Percentiles rank a stretch among this genome's conserved stretches.
These are phyloP conservation scores for Epichloe bromicola DNA, from an alignment of 2,329 filamentous ascomycete genomes.

Conservation along the genomic window DNA sequence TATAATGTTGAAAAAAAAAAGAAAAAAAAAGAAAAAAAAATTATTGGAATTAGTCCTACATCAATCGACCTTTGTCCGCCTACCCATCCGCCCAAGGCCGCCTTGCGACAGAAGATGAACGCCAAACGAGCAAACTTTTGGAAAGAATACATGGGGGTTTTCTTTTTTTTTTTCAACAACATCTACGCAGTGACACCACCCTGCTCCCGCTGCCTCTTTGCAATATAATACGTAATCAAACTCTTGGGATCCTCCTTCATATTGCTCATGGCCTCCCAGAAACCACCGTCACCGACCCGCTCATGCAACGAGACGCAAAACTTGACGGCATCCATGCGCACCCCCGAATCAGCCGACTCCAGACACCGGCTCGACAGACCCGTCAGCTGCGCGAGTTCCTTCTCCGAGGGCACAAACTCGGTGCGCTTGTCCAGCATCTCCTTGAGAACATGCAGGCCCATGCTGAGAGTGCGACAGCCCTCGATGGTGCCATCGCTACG, in stretches of 20 bases:
- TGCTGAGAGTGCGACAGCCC: conserved; percentile 41
- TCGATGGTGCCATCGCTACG: conserved; percentile 28
- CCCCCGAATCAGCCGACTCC: conserved; percentile 48
- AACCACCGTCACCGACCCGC: conserved; percentile 43
- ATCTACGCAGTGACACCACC: background rate
- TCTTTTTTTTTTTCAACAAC: background rate
- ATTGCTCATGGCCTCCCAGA: conserved; percentile 54
- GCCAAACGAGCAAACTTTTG: background rate
- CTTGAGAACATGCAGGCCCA: conserved; percentile 51
- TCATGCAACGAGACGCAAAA: conserved; percentile 62
- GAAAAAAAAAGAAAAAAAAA: no score
- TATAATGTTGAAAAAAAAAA: no score
- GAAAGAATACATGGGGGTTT: no score
- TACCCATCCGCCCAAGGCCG: background rate
- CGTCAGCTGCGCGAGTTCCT: conserved; percentile 38
- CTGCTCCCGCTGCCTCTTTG: conserved; percentile 50
- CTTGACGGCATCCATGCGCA: conserved; percentile 64
- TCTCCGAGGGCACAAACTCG: conserved; percentile 35
- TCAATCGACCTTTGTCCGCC: no score
- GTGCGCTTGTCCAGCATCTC: conserved; percentile 40
- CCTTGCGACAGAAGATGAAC: background rate
- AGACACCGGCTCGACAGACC: conserved; percentile 42
- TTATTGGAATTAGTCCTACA: no score
- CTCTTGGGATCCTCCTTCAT: conserved; percentile 63
- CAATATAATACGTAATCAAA: conserved; percentile 70